These are phyloP conservation scores for Ustilago nuda DNA, from an alignment of 1,284 basidiomycete genomes.

Conservation along the genomic window DNA sequence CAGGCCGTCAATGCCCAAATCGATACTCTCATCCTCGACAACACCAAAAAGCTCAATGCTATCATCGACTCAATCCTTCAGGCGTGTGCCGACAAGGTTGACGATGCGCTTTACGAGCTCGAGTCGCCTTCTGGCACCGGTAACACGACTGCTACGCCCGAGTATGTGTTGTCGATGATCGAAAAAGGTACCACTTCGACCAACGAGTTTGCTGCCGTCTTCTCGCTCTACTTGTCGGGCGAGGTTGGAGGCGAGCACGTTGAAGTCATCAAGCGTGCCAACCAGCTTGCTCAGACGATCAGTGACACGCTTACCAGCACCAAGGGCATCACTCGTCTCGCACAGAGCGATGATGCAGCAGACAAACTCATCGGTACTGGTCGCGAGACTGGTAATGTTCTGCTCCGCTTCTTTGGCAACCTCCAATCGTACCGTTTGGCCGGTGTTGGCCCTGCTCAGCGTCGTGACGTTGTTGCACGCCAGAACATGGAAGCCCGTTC, in stretches of 20 bases:
- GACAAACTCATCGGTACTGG: slow-evolving; percentile 90
- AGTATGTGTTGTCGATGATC: slow-evolving; percentile 97
- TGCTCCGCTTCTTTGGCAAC: slow-evolving; percentile 92
- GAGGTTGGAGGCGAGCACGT: slow-evolving; percentile 94
- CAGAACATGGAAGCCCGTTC: slow-evolving; percentile 87
- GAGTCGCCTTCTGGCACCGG: slow-evolving; percentile 94
- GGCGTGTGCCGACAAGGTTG: slow-evolving; percentile 95
- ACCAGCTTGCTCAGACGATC: slow-evolving; percentile 93
- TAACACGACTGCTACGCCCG: slow-evolving; percentile 94
- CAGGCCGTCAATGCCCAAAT: slow-evolving; percentile 94
- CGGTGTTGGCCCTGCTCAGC: slow-evolving; percentile 74
- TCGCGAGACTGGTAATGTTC: slow-evolving; percentile 85
- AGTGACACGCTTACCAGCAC: slow-evolving; percentile 90
- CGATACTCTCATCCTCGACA: slow-evolving; percentile 95
- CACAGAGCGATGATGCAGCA: slow-evolving; percentile 87
- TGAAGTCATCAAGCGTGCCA: slow-evolving; percentile 96
- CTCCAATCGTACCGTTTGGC: slow-evolving; percentile 91
- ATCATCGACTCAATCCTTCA: slow-evolving; percentile 98
- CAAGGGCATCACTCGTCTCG: slow-evolving; percentile 93
- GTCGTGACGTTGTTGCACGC: slow-evolving; percentile 87
- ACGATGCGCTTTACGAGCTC: slow-evolving; percentile 95
- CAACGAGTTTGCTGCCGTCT: slow-evolving; percentile 94
- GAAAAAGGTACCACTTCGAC: slow-evolving; percentile 94
- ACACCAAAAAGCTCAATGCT: slow-evolving; percentile 96
- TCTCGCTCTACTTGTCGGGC: slow-evolving; percentile 88